Conservation (phyloP, 768 basidiomycete species). For the Tricholoma matsutake region DNA sequence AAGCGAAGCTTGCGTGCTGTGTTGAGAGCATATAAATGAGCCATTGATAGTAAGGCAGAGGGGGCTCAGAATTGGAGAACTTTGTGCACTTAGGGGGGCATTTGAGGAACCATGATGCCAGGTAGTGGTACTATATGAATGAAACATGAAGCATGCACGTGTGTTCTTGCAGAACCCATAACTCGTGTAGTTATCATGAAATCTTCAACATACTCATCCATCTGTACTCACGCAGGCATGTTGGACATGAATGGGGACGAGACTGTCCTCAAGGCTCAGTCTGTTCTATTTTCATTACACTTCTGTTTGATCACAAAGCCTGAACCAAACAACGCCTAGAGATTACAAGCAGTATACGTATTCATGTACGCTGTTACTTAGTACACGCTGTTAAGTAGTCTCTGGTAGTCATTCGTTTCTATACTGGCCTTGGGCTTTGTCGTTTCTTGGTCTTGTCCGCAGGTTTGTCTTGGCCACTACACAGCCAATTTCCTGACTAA, state of each 20-base stretch:
- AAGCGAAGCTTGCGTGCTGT: slow-evolving; percentile 35
- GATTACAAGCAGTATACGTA: background rate
- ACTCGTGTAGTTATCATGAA: slow-evolving; percentile 11
- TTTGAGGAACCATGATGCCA: background rate
- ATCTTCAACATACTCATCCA: background rate
- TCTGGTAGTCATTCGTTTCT: too few relatives aligned
- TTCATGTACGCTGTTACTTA: too few relatives aligned
- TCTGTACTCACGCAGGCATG: background rate
- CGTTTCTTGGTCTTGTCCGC: slow-evolving; percentile 8
- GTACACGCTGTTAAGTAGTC: too few relatives aligned
- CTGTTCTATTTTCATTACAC: background rate
- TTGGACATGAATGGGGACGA: background rate
- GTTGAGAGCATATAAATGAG: slow-evolving; percentile 35
- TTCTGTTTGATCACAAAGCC: background rate
- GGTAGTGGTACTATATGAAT: background rate
- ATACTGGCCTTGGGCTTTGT: background rate
- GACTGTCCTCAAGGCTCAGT: background rate
- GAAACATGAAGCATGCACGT: slow-evolving; percentile 39
- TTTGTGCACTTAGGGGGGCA: background rate
- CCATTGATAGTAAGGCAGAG: slow-evolving; percentile 25
- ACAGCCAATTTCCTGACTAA: slow-evolving; percentile 14
- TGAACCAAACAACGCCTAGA: background rate
- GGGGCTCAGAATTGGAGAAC: slow-evolving; percentile 13
- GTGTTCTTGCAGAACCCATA: slow-evolving; percentile 14
- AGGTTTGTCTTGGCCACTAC: slow-evolving; percentile 11